Conservation (phyloP, 179 eudicot species). For the Nepenthes alata region DNA sequence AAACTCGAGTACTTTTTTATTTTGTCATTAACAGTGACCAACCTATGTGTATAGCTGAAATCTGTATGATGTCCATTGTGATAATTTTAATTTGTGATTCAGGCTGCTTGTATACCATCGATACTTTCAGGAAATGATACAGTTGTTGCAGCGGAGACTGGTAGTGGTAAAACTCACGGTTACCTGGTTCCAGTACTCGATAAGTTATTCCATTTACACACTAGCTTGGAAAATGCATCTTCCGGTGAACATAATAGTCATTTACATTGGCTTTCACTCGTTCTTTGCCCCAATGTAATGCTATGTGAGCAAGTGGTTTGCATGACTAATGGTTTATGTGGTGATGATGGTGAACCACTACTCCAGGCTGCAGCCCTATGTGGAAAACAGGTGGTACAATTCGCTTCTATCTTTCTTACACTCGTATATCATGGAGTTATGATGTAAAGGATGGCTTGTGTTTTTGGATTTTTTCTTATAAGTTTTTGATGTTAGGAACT, state of each 20-base stretch:
- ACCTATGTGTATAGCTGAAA: not conserved
- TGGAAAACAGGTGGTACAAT: constrained; percentile 63
- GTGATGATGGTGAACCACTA: constrained; percentile 53
- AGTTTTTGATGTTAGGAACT: not conserved
- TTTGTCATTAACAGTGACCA: not conserved
- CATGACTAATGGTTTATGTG: constrained; percentile 70
- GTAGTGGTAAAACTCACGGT: constrained; percentile 92
- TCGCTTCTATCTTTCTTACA: constrained; percentile 1
- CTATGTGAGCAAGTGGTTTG: constrained; percentile 95
- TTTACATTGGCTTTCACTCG: constrained; percentile 38
- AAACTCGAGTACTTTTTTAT: not conserved
- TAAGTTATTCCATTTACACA: constrained; percentile 26
- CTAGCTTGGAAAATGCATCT: constrained; percentile 14
- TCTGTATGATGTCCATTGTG: not conserved
- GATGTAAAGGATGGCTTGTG: not conserved
- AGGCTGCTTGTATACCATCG: constrained; percentile 86
- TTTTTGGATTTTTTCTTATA: not conserved
- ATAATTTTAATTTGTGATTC: constrained; percentile 22
- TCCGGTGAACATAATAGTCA: constrained; percentile 15
- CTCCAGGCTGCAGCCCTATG: constrained; percentile 69
- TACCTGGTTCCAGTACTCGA: constrained; percentile 81
- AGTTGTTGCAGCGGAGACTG: constrained; percentile 91
- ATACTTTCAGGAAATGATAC: constrained; percentile 71
- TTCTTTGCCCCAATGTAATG: constrained; percentile 96
- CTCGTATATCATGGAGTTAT: not conserved